Conservation (phyloP, 192 early-diverging fungal genomes). For the Gamsiella multidivaricata region DNA sequence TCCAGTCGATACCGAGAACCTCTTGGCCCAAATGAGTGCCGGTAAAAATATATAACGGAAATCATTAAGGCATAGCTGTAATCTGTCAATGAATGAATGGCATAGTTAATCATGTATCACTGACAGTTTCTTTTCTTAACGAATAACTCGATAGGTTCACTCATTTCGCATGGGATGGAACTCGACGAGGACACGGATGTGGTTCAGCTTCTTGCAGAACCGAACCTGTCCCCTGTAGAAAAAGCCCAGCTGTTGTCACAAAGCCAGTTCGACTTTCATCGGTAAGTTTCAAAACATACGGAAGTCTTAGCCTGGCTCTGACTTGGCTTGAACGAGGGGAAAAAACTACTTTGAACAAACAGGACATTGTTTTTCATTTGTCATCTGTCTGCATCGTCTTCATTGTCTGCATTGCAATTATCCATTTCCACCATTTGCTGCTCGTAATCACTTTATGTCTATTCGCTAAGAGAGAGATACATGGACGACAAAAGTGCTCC, state of each 20-base stretch:
- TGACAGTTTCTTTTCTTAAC: neutral
- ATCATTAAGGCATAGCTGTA: neutral
- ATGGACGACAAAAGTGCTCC: neutral
- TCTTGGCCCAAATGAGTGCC: conserved; percentile 46
- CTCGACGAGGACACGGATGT: conserved; percentile 50
- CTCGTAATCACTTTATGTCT: too few species aligned
- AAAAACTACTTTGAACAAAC: too few species aligned
- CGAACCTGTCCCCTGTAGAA: conserved; percentile 26
- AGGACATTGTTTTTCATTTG: too few species aligned
- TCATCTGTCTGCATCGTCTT: too few species aligned
- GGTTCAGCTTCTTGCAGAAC: conserved; percentile 38
- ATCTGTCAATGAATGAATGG: too few species aligned
- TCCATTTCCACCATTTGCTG: too few species aligned
- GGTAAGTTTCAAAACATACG: conserved; percentile 17
- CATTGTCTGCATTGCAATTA: too few species aligned
- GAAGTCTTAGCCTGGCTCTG: too few species aligned
- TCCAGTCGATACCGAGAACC: conserved; percentile 43
- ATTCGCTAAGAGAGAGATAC: too few species aligned
- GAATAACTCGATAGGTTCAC: conserved; percentile 33
- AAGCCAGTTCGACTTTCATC: conserved; percentile 45
- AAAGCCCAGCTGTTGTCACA: conserved; percentile 29
- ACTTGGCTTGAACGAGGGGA: too few species aligned
- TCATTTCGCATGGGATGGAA: conserved; percentile 25
- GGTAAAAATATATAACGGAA: neutral
- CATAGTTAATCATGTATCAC: neutral